These are phyloP conservation scores for Mortierella sp. DNA, from an alignment of 371 early-diverging fungal species.

Conservation along the genomic window DNA sequence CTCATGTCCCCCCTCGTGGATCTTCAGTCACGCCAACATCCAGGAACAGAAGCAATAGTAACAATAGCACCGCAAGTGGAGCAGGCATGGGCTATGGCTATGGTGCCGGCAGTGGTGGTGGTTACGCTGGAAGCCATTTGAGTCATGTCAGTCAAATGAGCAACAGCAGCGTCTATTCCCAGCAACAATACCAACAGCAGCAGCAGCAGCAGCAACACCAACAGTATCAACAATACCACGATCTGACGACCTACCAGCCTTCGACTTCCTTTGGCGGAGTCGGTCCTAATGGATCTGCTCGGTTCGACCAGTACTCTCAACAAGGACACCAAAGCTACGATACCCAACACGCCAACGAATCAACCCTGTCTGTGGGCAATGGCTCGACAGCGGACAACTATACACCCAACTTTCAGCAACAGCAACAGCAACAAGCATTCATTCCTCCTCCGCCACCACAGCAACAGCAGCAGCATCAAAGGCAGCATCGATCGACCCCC, in stretches of 20 bases:
- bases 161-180: slow-evolving; percentile 19
- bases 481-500: slow-evolving; percentile 15
- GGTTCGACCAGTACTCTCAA: slow-evolving; percentile 3
- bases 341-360: slow-evolving; percentile 3
- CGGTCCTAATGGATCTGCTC: slow-evolving; percentile 13
- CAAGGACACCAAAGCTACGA: not conserved
- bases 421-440: slow-evolving; percentile 13
- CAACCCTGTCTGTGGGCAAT: not conserved
- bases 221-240: slow-evolving; percentile 23
- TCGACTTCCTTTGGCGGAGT: not conserved
- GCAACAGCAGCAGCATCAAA: slow-evolving; percentile 16
- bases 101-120: not conserved
- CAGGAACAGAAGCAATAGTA: slow-evolving; percentile 44
- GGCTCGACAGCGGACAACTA: not conserved
- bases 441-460: not conserved
- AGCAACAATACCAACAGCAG: not conserved
- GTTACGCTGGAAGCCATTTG: slow-evolving; percentile 26
- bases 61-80: slow-evolving; percentile 33
- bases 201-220: slow-evolving; percentile 19
- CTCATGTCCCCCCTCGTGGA: slow-evolving; percentile 14
- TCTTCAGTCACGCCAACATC: slow-evolving; percentile 15
- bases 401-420: slow-evolving; percentile 6
- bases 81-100: not conserved
- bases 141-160: slow-evolving; percentile 37
- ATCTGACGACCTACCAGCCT: slow-evolving; percentile 14